Conservation (phyloP, 257 asterid genomes). For the Solanum pennellii region DNA sequence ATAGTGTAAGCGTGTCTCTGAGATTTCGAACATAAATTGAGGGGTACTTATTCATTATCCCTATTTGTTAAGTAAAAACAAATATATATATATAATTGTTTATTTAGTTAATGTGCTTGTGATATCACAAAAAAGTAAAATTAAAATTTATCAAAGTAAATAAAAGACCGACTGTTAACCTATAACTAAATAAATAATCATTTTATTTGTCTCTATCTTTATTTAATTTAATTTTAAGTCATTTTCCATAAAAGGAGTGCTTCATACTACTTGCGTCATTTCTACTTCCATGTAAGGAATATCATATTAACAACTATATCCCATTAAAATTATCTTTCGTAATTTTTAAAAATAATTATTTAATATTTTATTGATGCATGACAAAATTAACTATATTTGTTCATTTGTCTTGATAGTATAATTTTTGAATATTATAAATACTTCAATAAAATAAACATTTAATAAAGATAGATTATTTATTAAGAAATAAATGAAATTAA, state of each 20-base stretch:
- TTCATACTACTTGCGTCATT: background rate
- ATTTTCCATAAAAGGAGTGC: background rate
- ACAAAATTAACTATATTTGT: too few species aligned
- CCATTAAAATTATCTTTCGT: background rate
- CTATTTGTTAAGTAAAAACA: background rate
- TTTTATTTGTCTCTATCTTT: background rate
- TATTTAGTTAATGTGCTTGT: background rate
- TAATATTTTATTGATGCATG: background rate
- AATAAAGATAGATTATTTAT: background rate
- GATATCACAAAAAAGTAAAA: background rate
- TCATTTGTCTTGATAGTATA: too few species aligned
- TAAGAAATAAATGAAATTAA: too few species aligned
- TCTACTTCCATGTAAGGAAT: background rate
- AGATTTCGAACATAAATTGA: too few species aligned
- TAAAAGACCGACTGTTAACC: background rate
- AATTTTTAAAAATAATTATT: too few species aligned
- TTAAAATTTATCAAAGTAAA: background rate
- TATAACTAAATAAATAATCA: too few species aligned
- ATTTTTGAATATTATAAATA: too few species aligned
- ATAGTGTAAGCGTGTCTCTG: too few species aligned
- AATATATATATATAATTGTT: background rate
- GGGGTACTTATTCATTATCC: too few species aligned
- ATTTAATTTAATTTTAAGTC: too few species aligned
- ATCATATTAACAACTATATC: background rate
- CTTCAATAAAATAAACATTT: background rate